Evolutionary conservation across 2,329 filamentous ascomycete species (phyloP).

Genomic region (Cladophialophora yegresii): DNA sequence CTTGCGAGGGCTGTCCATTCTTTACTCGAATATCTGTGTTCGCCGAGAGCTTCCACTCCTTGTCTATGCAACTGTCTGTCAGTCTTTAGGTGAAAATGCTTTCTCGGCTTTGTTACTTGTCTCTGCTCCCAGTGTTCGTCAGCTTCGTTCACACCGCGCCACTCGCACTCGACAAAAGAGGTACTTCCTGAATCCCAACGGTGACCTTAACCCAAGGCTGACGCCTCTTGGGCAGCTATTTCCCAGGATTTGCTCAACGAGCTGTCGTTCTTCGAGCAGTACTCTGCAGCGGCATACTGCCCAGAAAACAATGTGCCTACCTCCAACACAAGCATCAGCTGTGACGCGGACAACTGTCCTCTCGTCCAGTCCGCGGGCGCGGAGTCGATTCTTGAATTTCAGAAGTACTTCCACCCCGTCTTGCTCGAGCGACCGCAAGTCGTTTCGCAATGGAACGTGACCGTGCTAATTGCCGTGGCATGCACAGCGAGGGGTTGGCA

Average conservation of each 20-base stretch:
- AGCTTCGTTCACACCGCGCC: slow-evolving; percentile 9
- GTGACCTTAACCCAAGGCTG: not conserved
- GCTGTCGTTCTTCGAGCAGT: slow-evolving; percentile 54
- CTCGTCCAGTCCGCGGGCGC: slow-evolving; percentile 52
- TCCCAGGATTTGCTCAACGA: slow-evolving; percentile 46
- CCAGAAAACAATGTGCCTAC: slow-evolving; percentile 50
- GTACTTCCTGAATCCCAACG: not conserved
- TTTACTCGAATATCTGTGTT: not conserved
- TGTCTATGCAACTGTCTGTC: not conserved
- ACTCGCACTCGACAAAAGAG: slow-evolving; percentile 18
- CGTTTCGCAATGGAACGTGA: not conserved
- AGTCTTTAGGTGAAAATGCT: slow-evolving; percentile 13
- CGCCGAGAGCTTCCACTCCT: not conserved
- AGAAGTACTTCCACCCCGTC: slow-evolving; percentile 43
- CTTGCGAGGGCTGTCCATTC: slow-evolving; percentile 5
- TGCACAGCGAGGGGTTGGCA: slow-evolving; percentile 37
- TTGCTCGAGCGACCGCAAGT: not conserved
- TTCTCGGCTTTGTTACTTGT: not conserved
- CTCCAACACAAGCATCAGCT: slow-evolving; percentile 49
- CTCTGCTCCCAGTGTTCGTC: not conserved
- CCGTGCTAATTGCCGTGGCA: not conserved
- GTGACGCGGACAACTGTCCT: slow-evolving; percentile 51
- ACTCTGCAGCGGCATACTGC: slow-evolving; percentile 58
- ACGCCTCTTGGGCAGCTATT: slow-evolving; percentile 40
- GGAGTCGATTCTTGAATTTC: slow-evolving; percentile 51